Base-by-base conservation (phyloP, 768 basidiomycete species). In the Mycena filopes region DNA sequence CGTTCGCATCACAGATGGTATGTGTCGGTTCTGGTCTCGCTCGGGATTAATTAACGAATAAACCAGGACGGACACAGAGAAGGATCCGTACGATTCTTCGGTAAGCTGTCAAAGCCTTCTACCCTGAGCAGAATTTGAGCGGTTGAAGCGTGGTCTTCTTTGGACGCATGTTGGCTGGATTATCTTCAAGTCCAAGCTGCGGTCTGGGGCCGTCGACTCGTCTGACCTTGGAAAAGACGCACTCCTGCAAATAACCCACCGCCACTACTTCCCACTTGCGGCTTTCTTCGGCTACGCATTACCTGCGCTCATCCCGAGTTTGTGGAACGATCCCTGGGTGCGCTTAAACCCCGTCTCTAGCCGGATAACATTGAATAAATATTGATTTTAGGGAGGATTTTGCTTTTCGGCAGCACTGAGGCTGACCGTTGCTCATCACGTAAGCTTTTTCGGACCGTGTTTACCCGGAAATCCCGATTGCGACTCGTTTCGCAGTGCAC, bases 131-230 rank as follows among this genome's bases (percentile, higher is more conserved):
- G 13, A 21, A 18, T 29, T 29, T 47, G 43, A 55, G 41, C 25
- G 25, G 51, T 29, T 45, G 28, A 31, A 89, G 73, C 86, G 91
- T 65, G 93, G 93, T 23, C 80, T 93, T 57, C 80, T 91, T 46
- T 92, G 89, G 89, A 89, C 92, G 1, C 93, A 94, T 77, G 78
- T 93, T 46, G 90, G 90, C n/a, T 92, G 93, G 93, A 90, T 93
- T 83, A 72, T 95, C 66, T 85, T 94, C 77, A 91, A 92, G 73
- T 88, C 92, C 28, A 81, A 86, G 55, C 81, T 91, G 48, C 87
- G 83, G 62, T 85, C 91, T n/a, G 93, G 93, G 3, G 80, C 84
- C 28, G 87, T 87, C 28, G 93, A 94, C 72, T 77, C 88, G 28
- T 89, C 90, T 4, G 93, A 95, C 78, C 78, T 95, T 31, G 82